Evolutionary conservation across 371 early-diverging fungal species (phyloP).

Genomic region (Zychaea mexicana): DNA sequence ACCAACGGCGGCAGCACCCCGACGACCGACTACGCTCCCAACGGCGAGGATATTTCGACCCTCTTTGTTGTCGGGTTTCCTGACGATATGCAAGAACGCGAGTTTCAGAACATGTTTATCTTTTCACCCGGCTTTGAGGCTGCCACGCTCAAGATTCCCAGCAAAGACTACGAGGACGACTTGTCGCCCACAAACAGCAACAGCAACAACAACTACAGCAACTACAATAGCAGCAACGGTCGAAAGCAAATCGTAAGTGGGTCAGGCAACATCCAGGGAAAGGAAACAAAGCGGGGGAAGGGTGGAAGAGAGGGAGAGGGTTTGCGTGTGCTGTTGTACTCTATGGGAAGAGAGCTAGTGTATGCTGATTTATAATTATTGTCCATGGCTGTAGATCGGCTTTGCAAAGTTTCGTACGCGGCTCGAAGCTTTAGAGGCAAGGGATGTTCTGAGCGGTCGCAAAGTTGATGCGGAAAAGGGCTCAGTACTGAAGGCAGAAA

Average conservation of each 20-base stretch:
- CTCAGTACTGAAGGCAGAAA: slow-evolving; percentile 40
- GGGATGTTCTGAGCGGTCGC: slow-evolving; percentile 81
- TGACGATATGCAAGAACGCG: slow-evolving; percentile 93
- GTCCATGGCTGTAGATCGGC: slow-evolving; percentile 63
- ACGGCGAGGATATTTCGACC: slow-evolving; percentile 74
- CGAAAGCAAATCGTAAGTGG: slow-evolving; percentile 24
- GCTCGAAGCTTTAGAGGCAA: slow-evolving; percentile 81
- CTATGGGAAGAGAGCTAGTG: too few relatives aligned
- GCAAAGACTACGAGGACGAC: slow-evolving; percentile 57
- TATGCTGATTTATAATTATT: not conserved
- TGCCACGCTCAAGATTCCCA: slow-evolving; percentile 83
- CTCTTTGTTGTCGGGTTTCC: slow-evolving; percentile 97
- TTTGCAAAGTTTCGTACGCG: slow-evolving; percentile 92
- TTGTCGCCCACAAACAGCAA: slow-evolving; percentile 1
- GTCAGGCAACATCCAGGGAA: not conserved
- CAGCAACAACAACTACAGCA: slow-evolving; percentile 2
- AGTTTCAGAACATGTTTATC: slow-evolving; percentile 96
- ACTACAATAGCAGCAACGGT: not conserved
- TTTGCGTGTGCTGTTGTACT: too few relatives aligned
- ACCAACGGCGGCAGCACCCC: not conserved
- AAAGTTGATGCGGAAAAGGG: slow-evolving; percentile 78
- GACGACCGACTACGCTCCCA: not conserved
- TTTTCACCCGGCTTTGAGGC: slow-evolving; percentile 93
- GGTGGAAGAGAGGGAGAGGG: too few relatives aligned
- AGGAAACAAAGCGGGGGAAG: not conserved